phyloP scores from a whole-genome alignment of 1,139 yeast species.

The Candida anutae region DNA sequence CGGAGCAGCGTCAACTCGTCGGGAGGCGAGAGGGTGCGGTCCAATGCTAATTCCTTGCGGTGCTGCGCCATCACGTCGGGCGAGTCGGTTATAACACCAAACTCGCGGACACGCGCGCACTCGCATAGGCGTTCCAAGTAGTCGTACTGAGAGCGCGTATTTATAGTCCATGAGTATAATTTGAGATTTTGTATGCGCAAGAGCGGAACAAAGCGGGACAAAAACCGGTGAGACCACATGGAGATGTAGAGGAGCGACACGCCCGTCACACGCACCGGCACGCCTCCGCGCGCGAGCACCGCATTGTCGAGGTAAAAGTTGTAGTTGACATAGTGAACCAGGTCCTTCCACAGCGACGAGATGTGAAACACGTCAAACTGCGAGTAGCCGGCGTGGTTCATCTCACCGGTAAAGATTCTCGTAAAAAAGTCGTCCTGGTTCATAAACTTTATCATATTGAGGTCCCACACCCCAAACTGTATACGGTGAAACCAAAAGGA shows the following conservation, averaged over 20 bases:
- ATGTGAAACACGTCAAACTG: constrained; percentile 33
- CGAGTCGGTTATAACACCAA: constrained; percentile 56
- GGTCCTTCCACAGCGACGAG: constrained; percentile 26
- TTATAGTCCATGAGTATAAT: constrained; percentile 80
- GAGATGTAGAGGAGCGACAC: constrained; percentile 31
- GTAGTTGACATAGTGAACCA: constrained; percentile 28
- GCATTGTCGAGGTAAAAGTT: constrained; percentile 25
- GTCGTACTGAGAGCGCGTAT: constrained; percentile 43
- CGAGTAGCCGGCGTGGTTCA: constrained; percentile 11
- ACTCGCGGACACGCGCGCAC: constrained; percentile 20
- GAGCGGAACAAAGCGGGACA: constrained; percentile 31
- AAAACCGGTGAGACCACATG: constrained; percentile 33
- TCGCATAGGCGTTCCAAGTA: constrained; percentile 25
- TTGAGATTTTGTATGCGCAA: constrained; percentile 36
- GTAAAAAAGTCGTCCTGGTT: constrained; percentile 35
- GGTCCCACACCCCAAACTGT: constrained; percentile 76
- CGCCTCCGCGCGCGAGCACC: constrained; percentile 8
- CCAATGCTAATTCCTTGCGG: constrained; percentile 1
- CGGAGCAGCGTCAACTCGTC: neutral
- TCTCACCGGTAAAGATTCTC: constrained; percentile 9
- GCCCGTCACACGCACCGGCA: constrained; percentile 23
- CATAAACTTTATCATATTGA: constrained; percentile 51
- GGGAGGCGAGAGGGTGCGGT: constrained; percentile 1
- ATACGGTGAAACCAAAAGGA: constrained; percentile 61
- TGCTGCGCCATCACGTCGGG: constrained; percentile 35